Evolutionary conservation across 345 rosid species (phyloP), one percentile per base, ranked within the genome.

Genomic region (Murraya koenigii): DNA sequence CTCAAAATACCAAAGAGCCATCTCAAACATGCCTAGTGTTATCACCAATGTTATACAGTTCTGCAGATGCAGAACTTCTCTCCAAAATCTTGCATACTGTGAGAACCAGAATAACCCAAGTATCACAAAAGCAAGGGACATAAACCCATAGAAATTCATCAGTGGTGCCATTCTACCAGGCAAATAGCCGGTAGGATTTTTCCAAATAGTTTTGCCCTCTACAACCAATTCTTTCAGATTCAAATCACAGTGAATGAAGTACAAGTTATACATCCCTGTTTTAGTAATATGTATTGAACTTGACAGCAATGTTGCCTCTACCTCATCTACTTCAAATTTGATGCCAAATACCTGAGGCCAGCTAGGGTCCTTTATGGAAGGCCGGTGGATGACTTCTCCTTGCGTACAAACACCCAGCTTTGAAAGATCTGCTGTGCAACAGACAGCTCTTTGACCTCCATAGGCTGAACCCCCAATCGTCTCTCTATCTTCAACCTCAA

Each of bases 141-240:
- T 91, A 86, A 88, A 87, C 28, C 95, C 93, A 56, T 89, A 89
- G 82, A 97, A 97, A 75, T 90, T 89, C 99, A 92, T 90, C 30
- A 97, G 78, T 0, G 99, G 99, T 23, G 99, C 97, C 98, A 97
- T 97, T 75, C 98, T 88, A 69, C 99, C 98, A 0, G 99, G 98
- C 65, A 94, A 75, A 66, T 97, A 97, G 35, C 99, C 98, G 13
- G 81, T 75, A 38, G 98, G 98, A 80, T 94, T 96, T 84, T 96
- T 96, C 99, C 99, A 94, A 44, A 94, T 83, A 5, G 97, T 91
- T 84, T 96, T 91, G 22, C 99, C 98, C 79, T 88, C 94, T 4
- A 96, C 83, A 41, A 83, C 82, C 80, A 96, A 76, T 28, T 88
- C 92, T 69, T 84, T 88, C 11, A 91, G 91, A 82, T 84, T 82